Evolutionary conservation across 495 filamentous ascomycete species (phyloP).

Genomic region (Daldinia vernicosa): DNA sequence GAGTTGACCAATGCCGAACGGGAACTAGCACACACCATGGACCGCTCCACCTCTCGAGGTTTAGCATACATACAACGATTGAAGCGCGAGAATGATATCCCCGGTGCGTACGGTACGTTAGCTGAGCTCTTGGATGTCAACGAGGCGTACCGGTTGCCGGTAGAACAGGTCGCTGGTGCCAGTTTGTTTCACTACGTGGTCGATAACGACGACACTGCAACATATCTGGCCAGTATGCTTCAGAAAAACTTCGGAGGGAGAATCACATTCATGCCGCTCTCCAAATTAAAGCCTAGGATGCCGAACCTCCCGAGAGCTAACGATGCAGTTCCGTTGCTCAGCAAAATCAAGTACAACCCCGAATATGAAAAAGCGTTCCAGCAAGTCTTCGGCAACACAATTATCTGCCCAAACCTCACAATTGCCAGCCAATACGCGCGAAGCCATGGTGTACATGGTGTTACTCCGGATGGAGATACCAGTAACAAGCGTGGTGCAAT

Average conservation of each 20-base stretch:
- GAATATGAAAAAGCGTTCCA: constrained; percentile 85
- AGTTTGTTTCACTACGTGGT: constrained; percentile 97
- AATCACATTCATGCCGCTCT: constrained; percentile 94
- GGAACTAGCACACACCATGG: constrained; percentile 84
- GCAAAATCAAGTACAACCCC: constrained; percentile 81
- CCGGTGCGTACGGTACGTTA: constrained; percentile 91
- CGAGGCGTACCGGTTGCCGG: constrained; percentile 86
- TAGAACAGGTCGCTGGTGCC: constrained; percentile 91
- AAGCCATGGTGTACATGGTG: constrained; percentile 87
- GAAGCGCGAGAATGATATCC: constrained; percentile 76
- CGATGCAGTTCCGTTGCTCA: constrained; percentile 86
- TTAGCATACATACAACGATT: constrained; percentile 82
- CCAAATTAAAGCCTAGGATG: constrained; percentile 72
- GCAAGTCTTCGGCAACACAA: constrained; percentile 94
- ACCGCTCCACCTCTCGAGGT: constrained; percentile 82
- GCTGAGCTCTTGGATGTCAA: constrained; percentile 87
- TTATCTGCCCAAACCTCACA: constrained; percentile 88
- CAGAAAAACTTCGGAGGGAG: constrained; percentile 83
- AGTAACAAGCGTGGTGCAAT: constrained; percentile 93
- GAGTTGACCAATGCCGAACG: constrained; percentile 81
- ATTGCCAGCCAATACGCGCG: constrained; percentile 89
- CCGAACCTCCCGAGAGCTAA: constrained; percentile 82
- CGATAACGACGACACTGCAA: constrained; percentile 89
- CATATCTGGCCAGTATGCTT: constrained; percentile 78
- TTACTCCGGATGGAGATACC: constrained; percentile 92